A percentile compares a stretch with the other conserved stretches of the same genome.
Conservation (phyloP, 805 yeast species). For the Monosporozyma aerobia region DNA sequence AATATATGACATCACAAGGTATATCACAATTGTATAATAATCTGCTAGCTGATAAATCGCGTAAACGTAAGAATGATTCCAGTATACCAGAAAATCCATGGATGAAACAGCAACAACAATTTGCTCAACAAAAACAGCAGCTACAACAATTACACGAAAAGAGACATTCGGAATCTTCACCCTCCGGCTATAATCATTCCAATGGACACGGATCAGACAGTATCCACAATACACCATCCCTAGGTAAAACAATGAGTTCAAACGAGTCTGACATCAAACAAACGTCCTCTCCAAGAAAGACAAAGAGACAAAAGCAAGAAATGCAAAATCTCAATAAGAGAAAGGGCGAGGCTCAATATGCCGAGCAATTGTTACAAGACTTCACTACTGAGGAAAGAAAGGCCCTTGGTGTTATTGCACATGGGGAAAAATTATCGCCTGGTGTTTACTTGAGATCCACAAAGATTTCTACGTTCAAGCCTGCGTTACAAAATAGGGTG, state of each 20-base stretch:
- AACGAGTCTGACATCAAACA: neutral
- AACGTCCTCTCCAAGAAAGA: constrained; percentile 14
- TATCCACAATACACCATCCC: constrained; percentile 3
- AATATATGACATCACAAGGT: constrained; percentile 79
- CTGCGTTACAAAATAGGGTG: constrained; percentile 59
- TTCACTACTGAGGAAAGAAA: constrained; percentile 72
- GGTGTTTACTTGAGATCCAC: constrained; percentile 80
- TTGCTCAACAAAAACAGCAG: constrained; percentile 30
- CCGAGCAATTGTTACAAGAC: constrained; percentile 27
- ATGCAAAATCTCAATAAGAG: constrained; percentile 24
- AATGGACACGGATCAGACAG: neutral
- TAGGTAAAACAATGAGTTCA: constrained; percentile 4
- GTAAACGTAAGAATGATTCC: constrained; percentile 38
- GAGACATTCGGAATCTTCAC: constrained; percentile 4
- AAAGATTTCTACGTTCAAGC: constrained; percentile 69
- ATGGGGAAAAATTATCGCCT: constrained; percentile 58
- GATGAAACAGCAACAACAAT: constrained; percentile 36
- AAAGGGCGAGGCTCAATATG: constrained; percentile 28
- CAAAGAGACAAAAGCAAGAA: constrained; percentile 27
- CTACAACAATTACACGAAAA: constrained; percentile 25
- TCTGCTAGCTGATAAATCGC: constrained; percentile 58
- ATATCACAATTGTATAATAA: constrained; percentile 76
- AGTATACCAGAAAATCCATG: constrained; percentile 37
- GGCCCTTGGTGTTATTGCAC: constrained; percentile 73
- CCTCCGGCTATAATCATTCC: neutral